Conservation (phyloP, 2,329 filamentous ascomycete species). For the Xylaria sp. region DNA sequence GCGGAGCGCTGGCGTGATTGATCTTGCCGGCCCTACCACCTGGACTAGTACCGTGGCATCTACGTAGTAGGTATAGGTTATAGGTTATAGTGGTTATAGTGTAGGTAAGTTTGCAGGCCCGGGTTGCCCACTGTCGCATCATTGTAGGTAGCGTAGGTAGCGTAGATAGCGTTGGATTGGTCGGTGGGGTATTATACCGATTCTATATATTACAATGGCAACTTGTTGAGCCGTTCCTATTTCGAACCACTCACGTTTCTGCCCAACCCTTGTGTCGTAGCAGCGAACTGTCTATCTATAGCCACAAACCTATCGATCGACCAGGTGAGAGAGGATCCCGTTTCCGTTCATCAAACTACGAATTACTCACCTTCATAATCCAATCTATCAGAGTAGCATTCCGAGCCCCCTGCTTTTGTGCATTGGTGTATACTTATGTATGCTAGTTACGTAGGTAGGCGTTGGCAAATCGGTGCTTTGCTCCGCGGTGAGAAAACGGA, state of each 20-base stretch:
- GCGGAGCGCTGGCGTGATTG: constrained; percentile 31
- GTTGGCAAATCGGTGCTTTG: not conserved
- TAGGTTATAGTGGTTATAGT: too few relatives aligned
- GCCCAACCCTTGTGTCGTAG: constrained; percentile 14
- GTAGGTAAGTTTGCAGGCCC: constrained; percentile 4
- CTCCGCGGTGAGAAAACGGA: constrained; percentile 21
- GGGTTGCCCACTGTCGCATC: constrained; percentile 17
- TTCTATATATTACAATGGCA: constrained; percentile 12
- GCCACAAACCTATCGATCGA: not conserved
- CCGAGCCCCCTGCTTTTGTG: constrained; percentile 9
- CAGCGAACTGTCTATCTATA: not conserved
- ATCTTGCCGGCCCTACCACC: not conserved
- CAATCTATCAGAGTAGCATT: not conserved
- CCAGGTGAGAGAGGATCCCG: not conserved
- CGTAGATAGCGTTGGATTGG: constrained; percentile 19
- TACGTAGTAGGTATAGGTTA: too few relatives aligned
- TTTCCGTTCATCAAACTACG: not conserved
- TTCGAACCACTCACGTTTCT: constrained; percentile 13
- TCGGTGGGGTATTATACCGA: constrained; percentile 5
- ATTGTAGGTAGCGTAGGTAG: not conserved
- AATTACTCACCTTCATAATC: not conserved
- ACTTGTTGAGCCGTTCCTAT: not conserved
- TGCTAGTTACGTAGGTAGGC: not conserved
- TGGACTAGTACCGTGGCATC: constrained; percentile 1
- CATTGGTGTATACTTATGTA: constrained; percentile 4